phyloP scores from a whole-genome alignment of 2,329 filamentous ascomycete genomes.

The Diaporthe batatas region DNA sequence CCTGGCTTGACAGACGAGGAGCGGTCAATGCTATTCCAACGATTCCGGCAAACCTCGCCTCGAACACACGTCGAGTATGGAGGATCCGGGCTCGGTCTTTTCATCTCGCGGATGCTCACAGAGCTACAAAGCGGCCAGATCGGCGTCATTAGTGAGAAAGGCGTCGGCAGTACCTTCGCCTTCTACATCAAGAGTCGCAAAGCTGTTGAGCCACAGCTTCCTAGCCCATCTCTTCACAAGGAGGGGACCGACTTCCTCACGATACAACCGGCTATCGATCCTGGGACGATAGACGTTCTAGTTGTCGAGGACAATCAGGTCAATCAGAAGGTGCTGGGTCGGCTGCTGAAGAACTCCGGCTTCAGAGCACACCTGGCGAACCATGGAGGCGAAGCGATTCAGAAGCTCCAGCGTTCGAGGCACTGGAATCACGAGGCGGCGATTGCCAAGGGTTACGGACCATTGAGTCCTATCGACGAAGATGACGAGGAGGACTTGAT shows the following conservation, averaged over 20 bases:
- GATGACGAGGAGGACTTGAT: constrained; percentile 55
- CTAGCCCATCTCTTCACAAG: constrained; percentile 52
- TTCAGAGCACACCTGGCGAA: constrained; percentile 74
- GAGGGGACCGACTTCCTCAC: constrained; percentile 6
- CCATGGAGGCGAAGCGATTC: constrained; percentile 69
- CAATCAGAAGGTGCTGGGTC: constrained; percentile 74
- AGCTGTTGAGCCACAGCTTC: constrained; percentile 44
- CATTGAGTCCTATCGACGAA: constrained; percentile 53
- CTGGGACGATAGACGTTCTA: constrained; percentile 65
- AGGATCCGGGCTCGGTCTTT: constrained; percentile 82
- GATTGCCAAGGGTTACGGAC: constrained; percentile 26
- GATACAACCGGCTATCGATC: constrained; percentile 47
- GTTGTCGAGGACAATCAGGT: constrained; percentile 79
- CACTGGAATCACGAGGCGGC: constrained; percentile 60
- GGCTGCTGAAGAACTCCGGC: constrained; percentile 71
- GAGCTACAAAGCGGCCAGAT: constrained; percentile 85
- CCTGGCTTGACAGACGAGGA: constrained; percentile 78
- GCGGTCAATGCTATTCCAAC: constrained; percentile 80
- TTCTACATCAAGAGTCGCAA: constrained; percentile 81
- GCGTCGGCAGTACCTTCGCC: constrained; percentile 79
- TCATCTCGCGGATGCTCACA: constrained; percentile 81
- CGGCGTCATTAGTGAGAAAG: constrained; percentile 76
- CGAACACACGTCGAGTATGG: constrained; percentile 84
- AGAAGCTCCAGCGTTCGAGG: constrained; percentile 66
- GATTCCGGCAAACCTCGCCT: constrained; percentile 83